Evolutionary conservation across 148 eudicot genomes (phyloP).

Genomic region (Drosera capensis): DNA sequence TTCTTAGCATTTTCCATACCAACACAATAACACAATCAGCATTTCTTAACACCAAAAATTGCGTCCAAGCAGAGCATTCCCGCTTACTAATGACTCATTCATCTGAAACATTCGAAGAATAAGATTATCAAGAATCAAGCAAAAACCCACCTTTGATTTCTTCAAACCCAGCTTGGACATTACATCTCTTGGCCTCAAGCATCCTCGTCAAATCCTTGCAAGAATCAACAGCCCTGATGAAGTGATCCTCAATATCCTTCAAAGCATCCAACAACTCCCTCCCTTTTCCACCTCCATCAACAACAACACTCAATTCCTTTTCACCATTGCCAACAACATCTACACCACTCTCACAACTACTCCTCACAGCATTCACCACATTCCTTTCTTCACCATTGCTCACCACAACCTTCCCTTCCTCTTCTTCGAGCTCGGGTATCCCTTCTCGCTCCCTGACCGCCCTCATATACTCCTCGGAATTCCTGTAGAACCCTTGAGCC

Average conservation of each 20-base stretch:
- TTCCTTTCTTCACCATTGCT: not conserved
- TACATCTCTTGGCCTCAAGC: slow-evolving; percentile 70
- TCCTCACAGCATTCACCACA: slow-evolving; percentile 7
- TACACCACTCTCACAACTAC: slow-evolving; percentile 17
- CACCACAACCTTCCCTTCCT: slow-evolving; percentile 2
- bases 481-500: slow-evolving; percentile 25
- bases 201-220: slow-evolving; percentile 66
- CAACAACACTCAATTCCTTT: slow-evolving; percentile 47
- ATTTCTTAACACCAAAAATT: no score
- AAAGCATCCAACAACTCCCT: slow-evolving; percentile 80
- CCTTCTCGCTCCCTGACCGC: slow-evolving; percentile 75
- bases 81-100: no score
- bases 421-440: slow-evolving; percentile 69
- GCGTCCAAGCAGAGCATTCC: no score
- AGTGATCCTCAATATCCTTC: slow-evolving; percentile 73
- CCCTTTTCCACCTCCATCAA: slow-evolving; percentile 39
- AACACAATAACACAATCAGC: no score
- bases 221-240: slow-evolving; percentile 68
- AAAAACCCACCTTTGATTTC: slow-evolving; percentile 56
- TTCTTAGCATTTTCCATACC: no score
- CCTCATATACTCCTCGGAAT: slow-evolving; percentile 47
- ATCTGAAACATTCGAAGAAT: not conserved
- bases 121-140: not conserved
- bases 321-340: slow-evolving; percentile 25
- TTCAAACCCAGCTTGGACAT: slow-evolving; percentile 58